Evolutionary conservation across 2,329 filamentous ascomycete species (phyloP), one percentile per base, ranked within the genome.

Genomic region (Diaporthe eres): DNA sequence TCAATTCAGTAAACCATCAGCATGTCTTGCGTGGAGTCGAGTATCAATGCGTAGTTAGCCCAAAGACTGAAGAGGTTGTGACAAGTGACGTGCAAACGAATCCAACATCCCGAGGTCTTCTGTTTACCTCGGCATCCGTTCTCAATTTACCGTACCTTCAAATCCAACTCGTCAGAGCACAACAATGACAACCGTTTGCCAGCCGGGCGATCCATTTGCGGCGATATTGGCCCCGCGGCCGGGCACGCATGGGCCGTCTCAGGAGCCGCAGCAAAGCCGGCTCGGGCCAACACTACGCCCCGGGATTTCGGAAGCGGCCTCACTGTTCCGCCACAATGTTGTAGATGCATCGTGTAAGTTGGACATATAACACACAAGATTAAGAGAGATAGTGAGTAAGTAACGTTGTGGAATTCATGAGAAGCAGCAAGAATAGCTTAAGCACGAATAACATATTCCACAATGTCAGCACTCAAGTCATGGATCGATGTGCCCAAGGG

Each of bases 401-500:
- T 22, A 58, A n/a, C n/a, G 17, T 10, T 22, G 6, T 37, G 34
- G 8, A 34, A 34, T 34, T 34, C 34, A 34, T 34, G 57, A 60
- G 31, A 13, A 60, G 2, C 31, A 39, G 10, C 7, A 60, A 60
- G 34, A 3, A 60, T 37, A 60, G 5, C 19, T 60, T 7, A 9
- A 60, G 2, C 31, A 13, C 31, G 19, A 39, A 60, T 7, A 37
- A 60, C 31, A 8, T 5, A 60, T 22, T 28, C 2, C 37, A 65
- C 22, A 34, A 73, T 73, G 71, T 44, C 71, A 42, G 28, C 49
- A 8, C 44, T 63, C 10, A 44, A 60, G 57, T 83, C 82, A 47
- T 83, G 82, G 82, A 74, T 83, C 13, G 68, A 79, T 13, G 78
- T 86, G 28, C 78, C 82, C 22, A 80, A 82, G 15, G 80, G 82